Evolutionary conservation across 2,329 filamentous ascomycete genomes (phyloP).

Genomic region (Beauveria rudraprayagi): DNA sequence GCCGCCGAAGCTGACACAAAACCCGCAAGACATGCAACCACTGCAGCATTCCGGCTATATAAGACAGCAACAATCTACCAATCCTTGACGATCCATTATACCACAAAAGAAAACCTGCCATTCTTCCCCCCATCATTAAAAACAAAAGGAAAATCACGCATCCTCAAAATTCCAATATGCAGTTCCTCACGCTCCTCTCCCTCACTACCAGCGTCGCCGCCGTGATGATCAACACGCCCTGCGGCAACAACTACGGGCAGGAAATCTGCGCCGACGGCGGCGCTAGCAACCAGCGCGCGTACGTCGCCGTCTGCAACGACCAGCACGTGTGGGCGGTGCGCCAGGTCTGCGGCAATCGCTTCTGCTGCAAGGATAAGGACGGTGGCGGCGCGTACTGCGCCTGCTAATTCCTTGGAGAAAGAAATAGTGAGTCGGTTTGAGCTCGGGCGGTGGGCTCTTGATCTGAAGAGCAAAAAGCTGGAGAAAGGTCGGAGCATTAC

Average conservation of each 20-base stretch:
- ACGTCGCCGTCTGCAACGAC: slow-evolving; percentile 9
- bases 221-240: not conserved
- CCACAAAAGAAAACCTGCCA: not conserved
- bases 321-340: slow-evolving; percentile 4
- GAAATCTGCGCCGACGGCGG: slow-evolving; percentile 1
- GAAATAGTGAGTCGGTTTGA: no score
- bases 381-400: slow-evolving; percentile 5
- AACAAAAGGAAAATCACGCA: no score
- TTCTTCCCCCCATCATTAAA: not conserved
- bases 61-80: not conserved
- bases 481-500: no score
- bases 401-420: not conserved
- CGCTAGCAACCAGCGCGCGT: not conserved
- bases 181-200: slow-evolving; percentile 1
- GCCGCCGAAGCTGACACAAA: not conserved
- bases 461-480: no score
- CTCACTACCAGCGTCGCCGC: not conserved
- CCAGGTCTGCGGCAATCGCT: slow-evolving; percentile 2
- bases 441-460: no score
- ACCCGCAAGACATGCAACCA: not conserved
- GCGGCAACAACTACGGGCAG: slow-evolving; percentile 10
- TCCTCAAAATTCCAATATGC: not conserved
- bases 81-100: not conserved
- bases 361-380: slow-evolving; percentile 4
- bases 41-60: not conserved